These are phyloP conservation scores for Hypocreales sp. DNA, from an alignment of 2,329 filamentous ascomycete species.

Conservation along the genomic window DNA sequence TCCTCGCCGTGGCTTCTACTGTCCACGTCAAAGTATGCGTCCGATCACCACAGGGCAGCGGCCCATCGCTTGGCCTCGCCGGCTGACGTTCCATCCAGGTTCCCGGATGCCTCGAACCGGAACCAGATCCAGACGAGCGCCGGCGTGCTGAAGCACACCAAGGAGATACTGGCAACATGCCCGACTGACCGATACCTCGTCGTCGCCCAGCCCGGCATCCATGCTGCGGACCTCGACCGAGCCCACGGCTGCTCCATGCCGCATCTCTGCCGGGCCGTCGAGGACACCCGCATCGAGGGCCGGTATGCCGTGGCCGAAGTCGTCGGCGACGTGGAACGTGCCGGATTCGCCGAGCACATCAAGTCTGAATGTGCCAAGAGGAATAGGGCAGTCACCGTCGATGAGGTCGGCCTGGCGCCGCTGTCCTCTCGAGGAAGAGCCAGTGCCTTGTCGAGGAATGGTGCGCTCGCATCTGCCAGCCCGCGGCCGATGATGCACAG, in stretches of 20 bases:
- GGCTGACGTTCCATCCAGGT: constrained; percentile 9
- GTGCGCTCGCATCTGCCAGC: too few species aligned
- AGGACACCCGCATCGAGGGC: constrained; percentile 17
- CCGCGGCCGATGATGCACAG: too few species aligned
- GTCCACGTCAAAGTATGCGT: constrained; percentile 63
- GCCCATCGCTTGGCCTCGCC: not conserved
- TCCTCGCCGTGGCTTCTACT: constrained; percentile 82
- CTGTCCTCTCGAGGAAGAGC: constrained; percentile 25
- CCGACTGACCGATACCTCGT: constrained; percentile 64
- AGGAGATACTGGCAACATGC: constrained; percentile 46
- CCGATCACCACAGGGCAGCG: constrained; percentile 3
- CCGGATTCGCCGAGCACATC: constrained; percentile 28
- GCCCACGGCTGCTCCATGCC: constrained; percentile 33
- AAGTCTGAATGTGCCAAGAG: constrained; percentile 26
- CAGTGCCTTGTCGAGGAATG: constrained; percentile 28
- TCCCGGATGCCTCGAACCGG: constrained; percentile 16
- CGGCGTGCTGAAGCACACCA: constrained; percentile 25
- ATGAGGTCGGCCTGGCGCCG: constrained; percentile 24
- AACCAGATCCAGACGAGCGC: constrained; percentile 33
- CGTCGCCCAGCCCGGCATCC: constrained; percentile 61
- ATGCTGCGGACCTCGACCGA: constrained; percentile 49
- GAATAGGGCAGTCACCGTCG: constrained; percentile 20
- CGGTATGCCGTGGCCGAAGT: constrained; percentile 40
- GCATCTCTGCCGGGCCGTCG: constrained; percentile 29
- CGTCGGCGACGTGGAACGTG: constrained; percentile 29